Base-by-base conservation (phyloP, 139 green algal species). In the Parachlorella kessleri region DNA sequence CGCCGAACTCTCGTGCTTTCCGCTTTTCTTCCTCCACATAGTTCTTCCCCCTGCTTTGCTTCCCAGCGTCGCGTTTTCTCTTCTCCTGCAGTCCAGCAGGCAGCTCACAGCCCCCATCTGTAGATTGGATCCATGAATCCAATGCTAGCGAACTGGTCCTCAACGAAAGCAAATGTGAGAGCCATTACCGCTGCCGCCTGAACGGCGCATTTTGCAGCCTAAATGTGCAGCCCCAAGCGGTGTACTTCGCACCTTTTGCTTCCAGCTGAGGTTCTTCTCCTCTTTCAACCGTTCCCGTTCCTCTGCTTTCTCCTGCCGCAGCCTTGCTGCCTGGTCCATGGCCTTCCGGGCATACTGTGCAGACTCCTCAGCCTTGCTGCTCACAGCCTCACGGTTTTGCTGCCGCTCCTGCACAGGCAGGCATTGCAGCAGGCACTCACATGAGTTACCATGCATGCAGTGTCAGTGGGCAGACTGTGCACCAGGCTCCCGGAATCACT, bases 1-100 rank as follows among this genome's bases (percentile, higher is more conserved):
- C 65, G 23, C 87, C 87, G 69, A 83, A 88, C 38, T 89, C 65
- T 39, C 88, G 63, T 7, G 81, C 88, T 40, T 91, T 59, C 8
- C 89, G 79, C 75, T 93, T 94, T 78, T 92, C 88, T 69, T 94
- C 91, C 53, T 94, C 88, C 21, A 94, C 85, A 42, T 90, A 93
- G 70, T 89, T 95, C 40, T 91, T 90, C 21, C n/a, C 26, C 35
- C 36, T 38, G 32, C 30, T 39, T 23, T 66, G 53, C 66, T 78
- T 78, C 35, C 68, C 65, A 2, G 74, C 7, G 8, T 93, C 89
- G 6, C 91, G 75, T 55, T 95, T 95, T 24, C 86, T 71, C 73
- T 95, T 95, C 72, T 95, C 89, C 88, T 93, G 81, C 75, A n/a
- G n/a, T n/a, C n/a, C n/a, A n/a, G n/a, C n/a, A n/a, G n/a, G n/a